Evolutionary conservation across 768 basidiomycete genomes (phyloP).

Genomic region (Russula foetens): DNA sequence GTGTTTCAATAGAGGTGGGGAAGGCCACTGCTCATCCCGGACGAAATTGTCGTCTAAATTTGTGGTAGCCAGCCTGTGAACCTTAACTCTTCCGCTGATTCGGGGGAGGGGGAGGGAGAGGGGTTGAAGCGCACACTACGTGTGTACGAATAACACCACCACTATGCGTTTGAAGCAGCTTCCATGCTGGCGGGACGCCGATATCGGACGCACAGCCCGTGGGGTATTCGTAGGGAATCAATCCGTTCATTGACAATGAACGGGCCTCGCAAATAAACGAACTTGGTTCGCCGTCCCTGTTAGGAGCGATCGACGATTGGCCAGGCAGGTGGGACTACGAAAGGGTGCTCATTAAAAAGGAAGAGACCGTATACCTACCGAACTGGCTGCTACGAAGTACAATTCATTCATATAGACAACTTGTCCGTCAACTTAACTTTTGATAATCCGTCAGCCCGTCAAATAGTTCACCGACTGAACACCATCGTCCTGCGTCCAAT

Average conservation of each 20-base stretch:
- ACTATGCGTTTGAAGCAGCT: not conserved
- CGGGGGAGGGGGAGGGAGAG: not conserved
- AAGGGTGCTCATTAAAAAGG: not conserved
- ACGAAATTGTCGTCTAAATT: not conserved
- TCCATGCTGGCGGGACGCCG: not conserved
- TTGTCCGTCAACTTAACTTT: not conserved
- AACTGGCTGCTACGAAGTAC: too few relatives aligned
- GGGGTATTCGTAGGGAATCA: not conserved
- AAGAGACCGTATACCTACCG: not conserved
- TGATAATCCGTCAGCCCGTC: not conserved
- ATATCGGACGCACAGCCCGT: conserved; percentile 2
- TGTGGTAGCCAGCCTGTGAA: not conserved
- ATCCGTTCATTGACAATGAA: not conserved
- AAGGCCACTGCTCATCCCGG: not conserved
- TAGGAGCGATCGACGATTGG: not conserved
- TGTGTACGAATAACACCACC: not conserved
- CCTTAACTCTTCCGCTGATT: not conserved
- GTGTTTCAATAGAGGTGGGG: not conserved
- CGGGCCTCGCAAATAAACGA: not conserved
- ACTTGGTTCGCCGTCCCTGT: not conserved
- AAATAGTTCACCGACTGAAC: not conserved
- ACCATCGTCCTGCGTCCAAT: not conserved
- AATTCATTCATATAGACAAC: not conserved
- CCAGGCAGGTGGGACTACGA: not conserved
- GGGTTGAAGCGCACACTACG: not conserved